These are phyloP conservation scores for Exophiala spinifera DNA, from an alignment of 2,329 filamentous ascomycete species.

Conservation along the genomic window DNA sequence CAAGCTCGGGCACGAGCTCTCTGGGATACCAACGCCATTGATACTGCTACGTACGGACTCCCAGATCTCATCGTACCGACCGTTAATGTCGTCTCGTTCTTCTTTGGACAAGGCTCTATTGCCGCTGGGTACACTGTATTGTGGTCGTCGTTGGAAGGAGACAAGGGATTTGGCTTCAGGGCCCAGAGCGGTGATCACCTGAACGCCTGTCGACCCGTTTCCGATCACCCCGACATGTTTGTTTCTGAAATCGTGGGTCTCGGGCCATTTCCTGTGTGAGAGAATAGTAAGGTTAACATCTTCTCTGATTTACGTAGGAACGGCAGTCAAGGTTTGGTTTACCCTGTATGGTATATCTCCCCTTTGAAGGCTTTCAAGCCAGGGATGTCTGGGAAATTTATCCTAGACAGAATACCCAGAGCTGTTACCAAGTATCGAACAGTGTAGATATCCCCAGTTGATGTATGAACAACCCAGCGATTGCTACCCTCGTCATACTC, in stretches of 20 bases:
- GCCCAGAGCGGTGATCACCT: constrained; percentile 31
- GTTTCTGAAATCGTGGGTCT: constrained; percentile 9
- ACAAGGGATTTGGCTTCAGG: constrained; percentile 32
- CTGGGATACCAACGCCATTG: constrained; percentile 21
- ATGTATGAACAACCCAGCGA: constrained; percentile 45
- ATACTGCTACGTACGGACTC: constrained; percentile 30
- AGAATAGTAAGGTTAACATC: no score
- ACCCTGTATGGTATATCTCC: constrained; percentile 38
- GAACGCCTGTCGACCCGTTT: constrained; percentile 43
- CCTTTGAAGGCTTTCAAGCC: constrained; percentile 40
- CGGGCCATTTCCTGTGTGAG: constrained; percentile 37
- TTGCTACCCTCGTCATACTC: constrained; percentile 37
- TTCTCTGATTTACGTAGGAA: no score
- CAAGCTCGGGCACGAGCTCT: constrained; percentile 10
- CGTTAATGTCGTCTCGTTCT: constrained; percentile 30
- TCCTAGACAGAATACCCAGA: constrained; percentile 39
- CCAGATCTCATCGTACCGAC: constrained; percentile 35
- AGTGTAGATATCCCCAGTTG: constrained; percentile 37
- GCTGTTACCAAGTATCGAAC: constrained; percentile 40
- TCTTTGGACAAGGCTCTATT: constrained; percentile 3
- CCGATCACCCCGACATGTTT: constrained; percentile 42
- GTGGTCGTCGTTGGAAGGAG: constrained; percentile 37
- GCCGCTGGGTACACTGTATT: constrained; percentile 12
- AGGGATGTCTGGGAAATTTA: constrained; percentile 38
- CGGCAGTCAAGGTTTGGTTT: no score